A percentile compares a stretch with the other conserved stretches of the same genome.
phyloP scores from a whole-genome alignment of 345 rosid genomes.

The Murraya paniculata region DNA sequence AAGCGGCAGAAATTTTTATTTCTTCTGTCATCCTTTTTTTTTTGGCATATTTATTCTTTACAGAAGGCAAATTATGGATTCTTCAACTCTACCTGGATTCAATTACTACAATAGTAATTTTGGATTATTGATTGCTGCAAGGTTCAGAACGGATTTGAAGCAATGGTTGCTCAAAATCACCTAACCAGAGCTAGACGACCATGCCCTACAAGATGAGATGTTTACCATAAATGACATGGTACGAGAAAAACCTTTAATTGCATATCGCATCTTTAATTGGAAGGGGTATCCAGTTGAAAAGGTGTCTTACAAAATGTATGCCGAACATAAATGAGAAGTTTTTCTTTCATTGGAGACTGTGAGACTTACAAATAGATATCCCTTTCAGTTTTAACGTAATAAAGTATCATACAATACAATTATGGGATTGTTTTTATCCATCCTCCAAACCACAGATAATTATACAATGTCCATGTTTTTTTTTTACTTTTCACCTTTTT shows the following conservation, averaged over 20 bases:
- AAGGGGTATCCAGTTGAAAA: neutral
- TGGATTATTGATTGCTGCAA: neutral
- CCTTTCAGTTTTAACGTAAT: neutral
- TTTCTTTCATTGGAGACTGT: neutral
- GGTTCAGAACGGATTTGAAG: neutral
- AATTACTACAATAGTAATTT: neutral
- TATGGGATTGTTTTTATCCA: neutral
- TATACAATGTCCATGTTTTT: neutral
- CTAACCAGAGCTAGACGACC: neutral
- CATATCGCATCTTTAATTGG: no score
- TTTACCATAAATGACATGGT: neutral
- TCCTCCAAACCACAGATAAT: neutral
- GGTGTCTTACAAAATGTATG: neutral
- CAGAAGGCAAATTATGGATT: neutral
- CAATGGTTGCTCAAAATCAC: neutral
- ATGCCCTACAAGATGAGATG: neutral
- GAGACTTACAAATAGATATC: no score
- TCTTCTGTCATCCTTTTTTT: neutral
- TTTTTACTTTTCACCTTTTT: no score
- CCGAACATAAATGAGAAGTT: neutral
- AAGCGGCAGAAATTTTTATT: neutral
- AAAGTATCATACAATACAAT: slow-evolving; percentile 1
- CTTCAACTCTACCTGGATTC: neutral
- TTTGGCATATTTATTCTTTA: neutral
- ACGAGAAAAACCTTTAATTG: no score